Evolutionary conservation across 2,329 filamentous ascomycete species (phyloP).

Genomic region (Xylariales sp.): DNA sequence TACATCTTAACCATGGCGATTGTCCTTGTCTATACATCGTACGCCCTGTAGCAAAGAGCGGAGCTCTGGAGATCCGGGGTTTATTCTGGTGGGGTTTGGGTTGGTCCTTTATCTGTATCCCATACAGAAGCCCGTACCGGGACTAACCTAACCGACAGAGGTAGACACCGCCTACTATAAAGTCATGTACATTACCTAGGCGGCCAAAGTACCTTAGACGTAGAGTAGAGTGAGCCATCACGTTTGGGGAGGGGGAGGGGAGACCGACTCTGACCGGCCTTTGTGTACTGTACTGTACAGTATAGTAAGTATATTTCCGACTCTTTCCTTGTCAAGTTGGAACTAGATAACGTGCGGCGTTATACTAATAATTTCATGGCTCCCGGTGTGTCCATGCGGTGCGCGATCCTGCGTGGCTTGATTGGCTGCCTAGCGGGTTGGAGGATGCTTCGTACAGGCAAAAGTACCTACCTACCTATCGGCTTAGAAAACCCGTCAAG

Average conservation of each 20-base stretch:
- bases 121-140: too few relatives aligned
- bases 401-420: slow-evolving; percentile 13
- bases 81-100: background rate
- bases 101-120: too few relatives aligned
- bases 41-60: slow-evolving; percentile 20
- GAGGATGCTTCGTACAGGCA: slow-evolving; percentile 9
- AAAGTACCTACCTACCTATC: slow-evolving; percentile 12
- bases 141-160: too few relatives aligned
- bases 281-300: too few relatives aligned
- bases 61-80: slow-evolving; percentile 25
- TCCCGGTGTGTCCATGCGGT: slow-evolving; percentile 10
- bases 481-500: slow-evolving; percentile 31
- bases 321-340: slow-evolving; percentile 7
- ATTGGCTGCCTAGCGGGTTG: slow-evolving; percentile 23
- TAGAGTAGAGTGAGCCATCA: background rate
- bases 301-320: slow-evolving; percentile 2
- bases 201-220: too few relatives aligned
- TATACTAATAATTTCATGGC: slow-evolving; percentile 3
- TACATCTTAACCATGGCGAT: slow-evolving; percentile 5
- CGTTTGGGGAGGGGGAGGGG: background rate
- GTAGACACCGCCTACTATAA: too few relatives aligned
- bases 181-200: too few relatives aligned
- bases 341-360: background rate
- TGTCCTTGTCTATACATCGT: slow-evolving; percentile 13
- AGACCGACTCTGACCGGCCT: too few relatives aligned